A percentile compares a stretch with the other conserved stretches of the same genome.
Conservation (phyloP, 2,329 filamentous ascomycete genomes). For the Calonectria hongkongensis region DNA sequence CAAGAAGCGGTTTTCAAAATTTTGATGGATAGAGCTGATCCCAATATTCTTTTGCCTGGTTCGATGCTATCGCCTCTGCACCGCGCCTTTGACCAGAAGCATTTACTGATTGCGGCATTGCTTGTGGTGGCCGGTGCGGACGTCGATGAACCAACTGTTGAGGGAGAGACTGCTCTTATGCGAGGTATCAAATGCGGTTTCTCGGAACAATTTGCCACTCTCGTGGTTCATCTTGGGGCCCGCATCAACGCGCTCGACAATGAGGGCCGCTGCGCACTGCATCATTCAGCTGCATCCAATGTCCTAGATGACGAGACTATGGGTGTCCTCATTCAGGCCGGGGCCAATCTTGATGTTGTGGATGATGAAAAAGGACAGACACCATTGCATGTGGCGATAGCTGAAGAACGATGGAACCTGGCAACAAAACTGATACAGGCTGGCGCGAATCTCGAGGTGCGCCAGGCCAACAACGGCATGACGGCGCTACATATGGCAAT, state of each 20-base stretch:
- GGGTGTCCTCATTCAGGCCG: conserved; percentile 49
- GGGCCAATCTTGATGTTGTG: conserved; percentile 51
- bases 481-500: conserved; percentile 55
- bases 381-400: conserved; percentile 52
- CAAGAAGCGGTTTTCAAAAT: conserved; percentile 54
- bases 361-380: conserved; percentile 53
- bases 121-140: conserved; percentile 54
- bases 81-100: conserved; percentile 52
- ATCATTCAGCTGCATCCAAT: conserved; percentile 54
- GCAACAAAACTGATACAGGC: conserved; percentile 53
- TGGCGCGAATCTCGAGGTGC: conserved; percentile 53
- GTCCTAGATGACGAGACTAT: conserved; percentile 55
- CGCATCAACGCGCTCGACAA: conserved; percentile 52
- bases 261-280: conserved; percentile 51
- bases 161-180: conserved; percentile 54
- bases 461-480: conserved; percentile 50
- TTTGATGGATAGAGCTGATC: conserved; percentile 51
- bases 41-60: conserved; percentile 52
- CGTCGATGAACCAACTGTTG: conserved; percentile 53
- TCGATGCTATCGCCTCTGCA: conserved; percentile 55
- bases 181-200: conserved; percentile 55
- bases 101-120: conserved; percentile 54
- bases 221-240: conserved; percentile 51
- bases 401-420: conserved; percentile 49
- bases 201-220: conserved; percentile 54